Evolutionary conservation across 306 rosid species (phyloP).

Genomic region (Lathyrus aphaca): DNA sequence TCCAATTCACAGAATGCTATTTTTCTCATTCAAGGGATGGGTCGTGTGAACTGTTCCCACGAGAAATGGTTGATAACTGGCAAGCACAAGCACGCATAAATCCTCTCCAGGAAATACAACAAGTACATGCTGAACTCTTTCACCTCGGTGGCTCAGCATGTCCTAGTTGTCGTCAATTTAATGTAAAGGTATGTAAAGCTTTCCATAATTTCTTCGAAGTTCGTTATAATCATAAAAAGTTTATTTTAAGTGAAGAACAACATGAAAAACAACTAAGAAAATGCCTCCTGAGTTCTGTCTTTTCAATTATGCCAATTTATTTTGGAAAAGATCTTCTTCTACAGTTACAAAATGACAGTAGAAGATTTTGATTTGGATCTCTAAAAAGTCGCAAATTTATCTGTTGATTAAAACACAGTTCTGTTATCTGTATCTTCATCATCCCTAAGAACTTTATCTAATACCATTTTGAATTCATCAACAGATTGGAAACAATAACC

Average conservation of each 20-base stretch:
- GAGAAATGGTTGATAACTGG: conserved; percentile 63
- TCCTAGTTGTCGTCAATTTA: conserved; percentile 82
- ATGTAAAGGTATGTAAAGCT: conserved; percentile 75
- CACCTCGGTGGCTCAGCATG: conserved; percentile 51
- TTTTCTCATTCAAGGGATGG: conserved; percentile 59
- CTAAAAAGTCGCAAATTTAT: not conserved
- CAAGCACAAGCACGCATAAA: conserved; percentile 68
- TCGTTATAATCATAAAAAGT: not conserved
- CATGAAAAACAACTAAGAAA: too few species aligned
- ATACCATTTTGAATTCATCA: conserved; percentile 34
- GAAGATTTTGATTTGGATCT: not conserved
- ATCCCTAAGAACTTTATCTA: conserved; percentile 26
- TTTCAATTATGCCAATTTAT: not conserved
- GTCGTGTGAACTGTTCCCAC: conserved; percentile 76
- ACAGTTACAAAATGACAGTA: not conserved
- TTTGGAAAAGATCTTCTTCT: too few species aligned
- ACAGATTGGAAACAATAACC: conserved; percentile 88
- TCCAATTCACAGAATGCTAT: conserved; percentile 13
- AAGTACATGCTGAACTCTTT: conserved; percentile 60
- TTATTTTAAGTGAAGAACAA: not conserved
- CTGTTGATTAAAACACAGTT: conserved; percentile 10
- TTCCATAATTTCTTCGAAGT: not conserved
- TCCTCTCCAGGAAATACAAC: conserved; percentile 64
- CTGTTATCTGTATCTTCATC: conserved; percentile 17
- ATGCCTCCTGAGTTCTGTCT: not conserved